These are phyloP conservation scores for Rhododendron ovatum DNA, from an alignment of 148 eudicot species.

Conservation along the genomic window DNA sequence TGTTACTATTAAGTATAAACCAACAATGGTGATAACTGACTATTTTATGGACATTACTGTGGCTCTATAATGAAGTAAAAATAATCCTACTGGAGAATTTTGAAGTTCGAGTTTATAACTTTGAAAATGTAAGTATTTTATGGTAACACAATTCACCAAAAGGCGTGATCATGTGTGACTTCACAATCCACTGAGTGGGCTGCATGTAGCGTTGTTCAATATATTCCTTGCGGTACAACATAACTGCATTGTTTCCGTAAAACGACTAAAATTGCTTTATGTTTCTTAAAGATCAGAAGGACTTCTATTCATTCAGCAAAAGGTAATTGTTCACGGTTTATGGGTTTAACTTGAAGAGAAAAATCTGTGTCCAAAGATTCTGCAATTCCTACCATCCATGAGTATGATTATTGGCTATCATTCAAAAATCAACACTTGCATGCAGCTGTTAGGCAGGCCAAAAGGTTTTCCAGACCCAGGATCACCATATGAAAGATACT, in stretches of 20 bases:
- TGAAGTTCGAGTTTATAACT: background rate
- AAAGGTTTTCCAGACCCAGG: background rate
- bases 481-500: background rate
- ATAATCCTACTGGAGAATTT: background rate
- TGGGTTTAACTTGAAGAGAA: background rate
- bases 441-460: background rate
- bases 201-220: background rate
- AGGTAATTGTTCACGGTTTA: background rate
- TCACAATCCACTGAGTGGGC: background rate
- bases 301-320: background rate
- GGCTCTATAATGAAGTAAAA: background rate
- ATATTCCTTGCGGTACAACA: background rate
- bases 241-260: background rate
- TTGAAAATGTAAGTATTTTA: background rate
- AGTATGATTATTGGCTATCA: background rate
- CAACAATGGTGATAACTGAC: background rate
- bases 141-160: background rate
- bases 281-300: background rate
- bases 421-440: background rate
- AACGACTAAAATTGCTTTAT: background rate
- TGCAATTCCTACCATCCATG: background rate
- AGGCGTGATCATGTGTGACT: background rate
- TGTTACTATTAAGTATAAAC: background rate
- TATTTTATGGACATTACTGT: background rate
- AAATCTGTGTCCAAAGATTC: background rate